A percentile compares a stretch with the other conserved stretches of the same genome.
These are phyloP conservation scores for Ophiostoma montium DNA, from an alignment of 2,329 filamentous ascomycete genomes.

Conservation along the genomic window DNA sequence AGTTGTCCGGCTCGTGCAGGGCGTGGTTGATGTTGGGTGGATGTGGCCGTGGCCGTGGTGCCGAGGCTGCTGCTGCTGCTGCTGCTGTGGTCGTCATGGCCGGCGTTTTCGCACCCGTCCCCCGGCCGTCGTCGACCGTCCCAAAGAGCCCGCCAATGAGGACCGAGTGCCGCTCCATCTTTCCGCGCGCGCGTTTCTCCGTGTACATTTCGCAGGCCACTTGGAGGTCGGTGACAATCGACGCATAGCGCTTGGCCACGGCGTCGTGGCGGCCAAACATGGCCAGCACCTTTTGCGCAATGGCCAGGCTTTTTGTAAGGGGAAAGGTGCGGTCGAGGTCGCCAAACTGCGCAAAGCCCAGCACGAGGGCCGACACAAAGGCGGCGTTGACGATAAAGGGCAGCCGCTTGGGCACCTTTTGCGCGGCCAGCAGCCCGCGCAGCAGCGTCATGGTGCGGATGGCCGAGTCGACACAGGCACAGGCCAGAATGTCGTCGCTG, in stretches of 20 bases:
- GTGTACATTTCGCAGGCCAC: slow-evolving; percentile 15
- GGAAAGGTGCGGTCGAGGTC: slow-evolving; percentile 26
- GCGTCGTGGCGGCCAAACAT: slow-evolving; percentile 16
- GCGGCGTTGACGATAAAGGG: slow-evolving; percentile 32
- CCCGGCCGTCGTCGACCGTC: slow-evolving; percentile 12
- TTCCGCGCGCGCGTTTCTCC: slow-evolving; percentile 13
- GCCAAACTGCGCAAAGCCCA: slow-evolving; percentile 30
- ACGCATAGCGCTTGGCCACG: slow-evolving; percentile 14
- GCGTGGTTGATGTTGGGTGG: neutral
- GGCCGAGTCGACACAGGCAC: slow-evolving; percentile 23
- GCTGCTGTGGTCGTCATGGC: neutral
- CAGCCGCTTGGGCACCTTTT: slow-evolving; percentile 25
- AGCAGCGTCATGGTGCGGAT: slow-evolving; percentile 24
- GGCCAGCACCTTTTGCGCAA: slow-evolving; percentile 15
- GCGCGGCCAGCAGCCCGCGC: slow-evolving; percentile 20
- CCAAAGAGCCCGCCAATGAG: slow-evolving; percentile 17
- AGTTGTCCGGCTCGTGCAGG: neutral
- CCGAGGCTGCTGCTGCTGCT: no score
- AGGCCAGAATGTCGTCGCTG: slow-evolving; percentile 17
- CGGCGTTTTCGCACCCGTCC: neutral
- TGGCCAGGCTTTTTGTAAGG: slow-evolving; percentile 16
- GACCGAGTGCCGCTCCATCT: slow-evolving; percentile 15
- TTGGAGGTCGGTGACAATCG: slow-evolving; percentile 15
- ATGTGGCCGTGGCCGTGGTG: neutral
- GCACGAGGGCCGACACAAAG: slow-evolving; percentile 29